Percentiles rank a stretch among this genome's conserved stretches.
phyloP scores from a whole-genome alignment of 176 grass and related monocot genomes.

The Puccinellia tenuiflora region DNA sequence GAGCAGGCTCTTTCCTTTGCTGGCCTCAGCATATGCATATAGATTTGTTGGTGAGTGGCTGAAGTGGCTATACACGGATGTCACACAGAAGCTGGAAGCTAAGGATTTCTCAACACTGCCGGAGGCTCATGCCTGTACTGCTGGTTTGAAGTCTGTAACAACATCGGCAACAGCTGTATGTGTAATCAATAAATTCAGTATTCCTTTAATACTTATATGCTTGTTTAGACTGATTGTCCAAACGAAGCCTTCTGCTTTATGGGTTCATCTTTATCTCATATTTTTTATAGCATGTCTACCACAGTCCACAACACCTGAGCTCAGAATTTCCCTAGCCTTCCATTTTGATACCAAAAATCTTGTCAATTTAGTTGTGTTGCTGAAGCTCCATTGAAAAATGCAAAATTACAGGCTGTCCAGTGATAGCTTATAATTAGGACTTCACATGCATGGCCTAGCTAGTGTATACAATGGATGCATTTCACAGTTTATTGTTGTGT shows the following conservation, averaged over 20 bases:
- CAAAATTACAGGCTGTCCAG: neutral
- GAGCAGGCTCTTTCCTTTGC: constrained; percentile 90
- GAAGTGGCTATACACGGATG: constrained; percentile 91
- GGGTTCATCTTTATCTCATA: neutral
- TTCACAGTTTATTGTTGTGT: neutral
- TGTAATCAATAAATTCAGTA: constrained; percentile 12
- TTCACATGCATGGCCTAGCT: constrained; percentile 9
- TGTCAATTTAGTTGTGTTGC: neutral
- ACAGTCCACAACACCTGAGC: neutral
- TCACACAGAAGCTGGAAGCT: constrained; percentile 70
- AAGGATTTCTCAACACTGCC: constrained; percentile 96
- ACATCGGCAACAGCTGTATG: constrained; percentile 85
- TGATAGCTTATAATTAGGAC: neutral
- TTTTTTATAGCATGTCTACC: neutral
- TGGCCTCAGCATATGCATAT: constrained; percentile 96
- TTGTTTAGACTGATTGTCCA: neutral
- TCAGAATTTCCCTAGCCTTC: neutral
- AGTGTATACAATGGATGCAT: neutral
- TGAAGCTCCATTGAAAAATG: neutral
- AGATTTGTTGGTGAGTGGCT: constrained; percentile 96
- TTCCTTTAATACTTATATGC: neutral
- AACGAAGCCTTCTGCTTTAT: neutral
- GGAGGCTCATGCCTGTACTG: constrained; percentile 93
- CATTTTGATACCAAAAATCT: neutral
- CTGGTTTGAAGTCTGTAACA: constrained; percentile 91